Conservation (phyloP, 441 rosid species). For the Raphanus hybrid region DNA sequence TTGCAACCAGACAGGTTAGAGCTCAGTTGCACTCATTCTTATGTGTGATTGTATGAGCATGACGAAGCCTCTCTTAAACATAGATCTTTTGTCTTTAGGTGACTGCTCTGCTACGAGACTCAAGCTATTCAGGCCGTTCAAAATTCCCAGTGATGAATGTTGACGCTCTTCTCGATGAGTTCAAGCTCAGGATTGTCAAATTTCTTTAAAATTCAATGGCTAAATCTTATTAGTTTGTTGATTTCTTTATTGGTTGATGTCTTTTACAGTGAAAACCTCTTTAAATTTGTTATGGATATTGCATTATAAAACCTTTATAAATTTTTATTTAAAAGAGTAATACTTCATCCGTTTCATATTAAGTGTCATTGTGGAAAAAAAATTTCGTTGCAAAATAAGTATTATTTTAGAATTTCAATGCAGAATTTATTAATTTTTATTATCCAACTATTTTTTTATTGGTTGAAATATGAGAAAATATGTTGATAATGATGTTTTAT, state of each 20-base stretch:
- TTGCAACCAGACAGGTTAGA: slow-evolving; percentile 75
- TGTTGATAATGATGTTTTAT: too few species aligned
- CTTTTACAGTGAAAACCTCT: not conserved
- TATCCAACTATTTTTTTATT: too few species aligned
- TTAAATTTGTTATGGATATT: not conserved
- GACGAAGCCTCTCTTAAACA: not conserved
- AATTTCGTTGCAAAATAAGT: too few species aligned
- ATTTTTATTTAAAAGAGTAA: too few species aligned
- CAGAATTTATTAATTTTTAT: too few species aligned
- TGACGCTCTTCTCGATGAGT: not conserved
- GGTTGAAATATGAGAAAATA: too few species aligned
- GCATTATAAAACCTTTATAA: not conserved
- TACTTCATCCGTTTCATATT: too few species aligned
- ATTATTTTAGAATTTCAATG: too few species aligned
- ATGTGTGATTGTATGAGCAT: not conserved
- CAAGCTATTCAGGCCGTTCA: not conserved
- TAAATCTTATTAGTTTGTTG: not conserved
- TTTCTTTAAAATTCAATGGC: not conserved
- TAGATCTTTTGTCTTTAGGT: not conserved
- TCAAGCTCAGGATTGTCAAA: not conserved
- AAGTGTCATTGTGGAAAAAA: too few species aligned
- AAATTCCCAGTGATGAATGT: not conserved
- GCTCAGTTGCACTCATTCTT: not conserved
- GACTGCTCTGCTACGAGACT: not conserved
- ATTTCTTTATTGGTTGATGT: not conserved